Evolutionary conservation across 1,284 basidiomycete genomes (phyloP), one percentile per base, ranked within the genome.

Genomic region (Rhodotorula mucilaginosa): DNA sequence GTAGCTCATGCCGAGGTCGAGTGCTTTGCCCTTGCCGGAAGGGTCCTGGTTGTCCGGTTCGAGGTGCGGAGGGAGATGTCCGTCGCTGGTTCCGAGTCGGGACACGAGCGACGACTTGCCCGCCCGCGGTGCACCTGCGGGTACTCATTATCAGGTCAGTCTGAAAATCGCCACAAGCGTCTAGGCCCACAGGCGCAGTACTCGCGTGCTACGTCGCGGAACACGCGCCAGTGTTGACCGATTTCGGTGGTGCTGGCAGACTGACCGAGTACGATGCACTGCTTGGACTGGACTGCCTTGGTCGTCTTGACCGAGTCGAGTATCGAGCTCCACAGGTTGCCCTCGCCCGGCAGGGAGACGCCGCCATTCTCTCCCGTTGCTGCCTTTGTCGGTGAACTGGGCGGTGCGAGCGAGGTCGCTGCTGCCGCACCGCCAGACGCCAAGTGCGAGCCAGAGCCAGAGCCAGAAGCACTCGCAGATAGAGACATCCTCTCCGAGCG

Each of bases 321-420:
- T 76, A 96, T 96, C 48, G 90, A 91, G 4, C 89, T 90, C 93
- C 93, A 97, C 47, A 97, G 83, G 77, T 94, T 91, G n/a, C 57
- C 64, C 13, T 65, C 44, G 23, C 61, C 61, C 7, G 62, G 68
- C 26, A 61, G 52, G 21, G 54, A 34, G 19, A 52, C 48, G 5
- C 58, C 58, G 49, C 47, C 31, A 8, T 39, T 29, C 26, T 46
- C 21, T 19, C 49, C 26, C 13, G 47, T 34, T 16, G 65, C 46
- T 13, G 21, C 31, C 31, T 56, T 34, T 18, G 58, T 8, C 16
- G 65, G 46, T 46, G 44, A 44, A 7, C 39, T 58, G 12, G 58
- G 58, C 26, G 57, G 51, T 48, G 58, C 48, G 39, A 56, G 26
- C 54, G 54, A 26, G 3, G 54, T 8, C 6, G 10, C 29, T 52